Percentiles rank a stretch among this genome's conserved stretches.
These are phyloP conservation scores for Globisporangium viniferum DNA, from an alignment of 352 stramenopile species.

Conservation along the genomic window DNA sequence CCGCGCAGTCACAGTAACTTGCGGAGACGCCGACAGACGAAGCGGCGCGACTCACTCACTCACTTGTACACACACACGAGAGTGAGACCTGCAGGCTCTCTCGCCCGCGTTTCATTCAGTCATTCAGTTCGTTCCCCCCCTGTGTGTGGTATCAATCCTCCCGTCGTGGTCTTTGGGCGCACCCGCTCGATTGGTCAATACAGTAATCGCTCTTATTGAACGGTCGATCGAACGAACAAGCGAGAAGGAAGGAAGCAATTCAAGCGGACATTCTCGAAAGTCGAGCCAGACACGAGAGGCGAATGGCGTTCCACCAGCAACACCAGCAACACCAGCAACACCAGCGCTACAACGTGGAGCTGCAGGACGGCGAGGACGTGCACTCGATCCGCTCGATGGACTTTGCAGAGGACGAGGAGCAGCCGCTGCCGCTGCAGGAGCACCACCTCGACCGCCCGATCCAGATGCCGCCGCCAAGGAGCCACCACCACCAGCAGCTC, in stretches of 20 bases:
- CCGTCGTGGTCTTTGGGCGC: neutral
- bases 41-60: neutral
- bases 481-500: constrained; percentile 6
- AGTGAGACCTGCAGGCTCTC: neutral
- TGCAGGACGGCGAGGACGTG: constrained; percentile 18
- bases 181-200: neutral
- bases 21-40: neutral
- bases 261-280: neutral
- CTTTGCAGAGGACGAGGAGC: constrained; percentile 9
- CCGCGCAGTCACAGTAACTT: neutral
- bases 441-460: constrained; percentile 17
- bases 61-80: neutral
- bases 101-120: neutral
- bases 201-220: neutral
- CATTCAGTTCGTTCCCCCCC: neutral
- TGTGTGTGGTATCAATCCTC: neutral
- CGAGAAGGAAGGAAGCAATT: no score
- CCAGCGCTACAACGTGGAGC: constrained; percentile 12
- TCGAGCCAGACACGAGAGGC: neutral
- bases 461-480: constrained; percentile 1
- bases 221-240: constrained; percentile 2
- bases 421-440: constrained; percentile 15
- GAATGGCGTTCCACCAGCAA: constrained; percentile 8
- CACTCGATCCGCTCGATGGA: constrained; percentile 19
- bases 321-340: constrained; percentile 1